Conservation (phyloP, 2,329 filamentous ascomycete species). For the Neospermospora avenae region DNA sequence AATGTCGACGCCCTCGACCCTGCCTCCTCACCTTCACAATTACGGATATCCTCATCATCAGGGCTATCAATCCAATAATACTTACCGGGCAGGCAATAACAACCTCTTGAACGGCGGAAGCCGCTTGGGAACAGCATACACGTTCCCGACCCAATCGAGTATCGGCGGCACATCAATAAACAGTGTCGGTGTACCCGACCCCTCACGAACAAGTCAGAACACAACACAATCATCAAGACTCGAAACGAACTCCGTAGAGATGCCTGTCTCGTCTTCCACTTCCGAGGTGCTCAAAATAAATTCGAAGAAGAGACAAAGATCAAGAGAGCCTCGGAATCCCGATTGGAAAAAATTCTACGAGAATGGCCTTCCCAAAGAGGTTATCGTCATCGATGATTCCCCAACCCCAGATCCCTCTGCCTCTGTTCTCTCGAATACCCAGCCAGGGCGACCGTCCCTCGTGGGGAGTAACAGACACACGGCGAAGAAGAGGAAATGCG, state of each 20-base stretch:
- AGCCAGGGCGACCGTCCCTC: conserved; percentile 28
- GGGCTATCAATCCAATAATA: conserved; percentile 51
- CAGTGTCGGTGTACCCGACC: conserved; percentile 26
- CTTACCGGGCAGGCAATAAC: conserved; percentile 47
- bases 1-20: conserved; percentile 80
- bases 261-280: conserved; percentile 34
- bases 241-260: conserved; percentile 35
- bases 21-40: conserved; percentile 64
- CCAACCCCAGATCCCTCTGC: conserved; percentile 45
- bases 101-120: conserved; percentile 36
- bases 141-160: conserved; percentile 33
- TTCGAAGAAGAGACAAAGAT: conserved; percentile 39
- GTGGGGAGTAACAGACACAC: conserved; percentile 56
- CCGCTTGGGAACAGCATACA: conserved; percentile 33
- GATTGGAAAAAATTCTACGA: conserved; percentile 81
- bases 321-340: conserved; percentile 51
- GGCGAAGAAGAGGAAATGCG: conserved; percentile 64
- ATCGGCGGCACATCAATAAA: conserved; percentile 30
- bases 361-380: conserved; percentile 78
- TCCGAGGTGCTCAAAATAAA: conserved; percentile 31
- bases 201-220: conserved; percentile 25
- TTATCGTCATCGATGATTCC: conserved; percentile 77
- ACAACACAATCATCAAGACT: conserved; percentile 23
- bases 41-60: conserved; percentile 59
- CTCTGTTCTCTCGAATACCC: conserved; percentile 40